These are phyloP conservation scores for Sedum album DNA, from an alignment of 164 flowering plant genomes.

Conservation along the genomic window DNA sequence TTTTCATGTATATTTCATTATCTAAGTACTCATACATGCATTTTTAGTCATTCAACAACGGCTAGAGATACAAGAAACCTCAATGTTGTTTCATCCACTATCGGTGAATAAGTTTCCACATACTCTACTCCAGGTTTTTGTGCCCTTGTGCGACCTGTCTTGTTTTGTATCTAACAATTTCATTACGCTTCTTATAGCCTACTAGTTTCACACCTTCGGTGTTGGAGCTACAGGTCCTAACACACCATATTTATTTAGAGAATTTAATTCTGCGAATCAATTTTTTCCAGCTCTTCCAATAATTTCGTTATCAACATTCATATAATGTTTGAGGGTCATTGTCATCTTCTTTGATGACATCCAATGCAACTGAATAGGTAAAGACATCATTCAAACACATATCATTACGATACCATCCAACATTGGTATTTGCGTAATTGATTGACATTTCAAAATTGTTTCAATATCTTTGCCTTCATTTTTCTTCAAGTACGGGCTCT, in stretches of 20 bases:
- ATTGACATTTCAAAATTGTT: not conserved
- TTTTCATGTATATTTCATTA: constrained; percentile 5
- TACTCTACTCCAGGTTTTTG: not conserved
- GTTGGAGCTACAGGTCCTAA: no score
- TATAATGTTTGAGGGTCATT: not conserved
- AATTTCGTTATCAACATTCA: not conserved
- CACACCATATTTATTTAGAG: not conserved
- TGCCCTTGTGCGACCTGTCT: constrained; percentile 1
- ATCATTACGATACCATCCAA: not conserved
- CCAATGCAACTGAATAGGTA: not conserved
- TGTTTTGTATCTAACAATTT: constrained; percentile 2
- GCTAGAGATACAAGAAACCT: not conserved
- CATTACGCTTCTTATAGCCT: not conserved
- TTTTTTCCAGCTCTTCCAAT: not conserved
- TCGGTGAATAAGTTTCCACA: not conserved
- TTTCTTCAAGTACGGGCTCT: not conserved
- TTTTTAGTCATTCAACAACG: not conserved
- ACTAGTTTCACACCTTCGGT: not conserved
- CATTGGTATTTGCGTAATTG: not conserved
- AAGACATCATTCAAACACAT: not conserved
- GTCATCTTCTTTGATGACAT: not conserved
- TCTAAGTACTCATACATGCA: not conserved
- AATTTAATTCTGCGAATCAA: not conserved
- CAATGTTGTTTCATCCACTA: not conserved
- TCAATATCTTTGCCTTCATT: not conserved